These are phyloP conservation scores for Nakazawaea ishiwadae DNA, from an alignment of 805 yeast genomes.

Conservation along the genomic window DNA sequence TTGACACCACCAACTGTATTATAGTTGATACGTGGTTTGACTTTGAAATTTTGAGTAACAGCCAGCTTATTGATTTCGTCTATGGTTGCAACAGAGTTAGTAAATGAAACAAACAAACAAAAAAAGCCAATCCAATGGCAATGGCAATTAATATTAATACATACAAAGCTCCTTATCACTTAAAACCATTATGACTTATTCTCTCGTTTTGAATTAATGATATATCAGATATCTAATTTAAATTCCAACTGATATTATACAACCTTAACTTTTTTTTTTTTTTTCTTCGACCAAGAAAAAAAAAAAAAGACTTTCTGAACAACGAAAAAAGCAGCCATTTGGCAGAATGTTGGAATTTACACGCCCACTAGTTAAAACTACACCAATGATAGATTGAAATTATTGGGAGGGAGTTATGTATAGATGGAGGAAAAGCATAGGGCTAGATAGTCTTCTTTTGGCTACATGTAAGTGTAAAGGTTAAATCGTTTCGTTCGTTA, in stretches of 20 bases:
- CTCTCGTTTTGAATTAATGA: too few relatives aligned
- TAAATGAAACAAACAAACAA: neutral
- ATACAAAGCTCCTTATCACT: slow-evolving; percentile 37
- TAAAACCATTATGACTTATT: slow-evolving; percentile 22
- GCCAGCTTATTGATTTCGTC: slow-evolving; percentile 86
- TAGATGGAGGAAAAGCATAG: too few relatives aligned
- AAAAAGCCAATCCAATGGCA: too few relatives aligned
- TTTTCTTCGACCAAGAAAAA: neutral
- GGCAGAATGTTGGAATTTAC: too few relatives aligned
- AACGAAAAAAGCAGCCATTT: slow-evolving; percentile 1
- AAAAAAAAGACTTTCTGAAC: neutral
- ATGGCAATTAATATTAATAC: slow-evolving; percentile 14
- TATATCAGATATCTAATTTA: too few relatives aligned
- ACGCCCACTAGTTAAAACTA: too few relatives aligned
- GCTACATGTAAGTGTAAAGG: too few relatives aligned
- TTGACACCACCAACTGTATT: slow-evolving; percentile 98
- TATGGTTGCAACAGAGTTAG: slow-evolving; percentile 10
- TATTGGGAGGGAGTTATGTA: too few relatives aligned
- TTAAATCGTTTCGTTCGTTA: too few relatives aligned
- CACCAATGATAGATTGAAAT: too few relatives aligned
- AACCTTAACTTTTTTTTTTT: too few relatives aligned
- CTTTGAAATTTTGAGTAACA: slow-evolving; percentile 84
- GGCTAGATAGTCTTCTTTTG: neutral
- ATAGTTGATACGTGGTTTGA: slow-evolving; percentile 87
- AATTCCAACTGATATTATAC: too few relatives aligned